Evolutionary conservation across 169 alveolate genomes (phyloP), one percentile per base, ranked within the genome.

Genomic region (Eimeria sp.): DNA sequence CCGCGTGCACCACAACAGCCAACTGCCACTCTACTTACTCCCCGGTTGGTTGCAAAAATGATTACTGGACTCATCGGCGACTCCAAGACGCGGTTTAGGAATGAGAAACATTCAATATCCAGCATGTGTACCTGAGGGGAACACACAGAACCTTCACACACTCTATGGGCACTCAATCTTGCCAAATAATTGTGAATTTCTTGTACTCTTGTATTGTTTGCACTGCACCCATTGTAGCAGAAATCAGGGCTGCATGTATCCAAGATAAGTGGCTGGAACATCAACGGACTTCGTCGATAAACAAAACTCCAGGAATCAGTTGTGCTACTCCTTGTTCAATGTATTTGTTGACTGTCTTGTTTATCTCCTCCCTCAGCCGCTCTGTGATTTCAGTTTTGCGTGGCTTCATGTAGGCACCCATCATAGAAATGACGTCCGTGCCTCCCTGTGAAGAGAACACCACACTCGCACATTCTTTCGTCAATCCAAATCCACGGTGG

Each of bases 301-400:
- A 99, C 82, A 99, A 97, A 63, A 99, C 99, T 14, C 99, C 99
- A 25, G 99, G 99, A 16, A 99, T 99, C 80, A 99, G 98, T 97
- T 99, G 99, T 14, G 99, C 99, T 49, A 99, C 98, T 20, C 99
- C 99, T 94, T 91, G 97, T 87, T 96, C 97, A 67, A 97, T 95
- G 57, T 99, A 99, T 97, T 99, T 99, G 98, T 99, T 99, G 34
- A 99, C 99, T 4, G 99, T 99, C 98, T 99, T 99, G 98, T 99
- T 99, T 87, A 99, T 99, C 96, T 99, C 99, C 78, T 97, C 97
- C 97, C 99, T 98, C 95, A 99, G 98, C 95, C 99, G 99, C 95
- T 99, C 99, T 9, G 99, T 99, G 84, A 99, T 99, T 97, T 99
- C 99, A 2, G 99, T 99, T 96, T 99, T 99, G 98, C 99, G 98